phyloP scores from a whole-genome alignment of 352 stramenopile species.

The Globisporangium parvum region DNA sequence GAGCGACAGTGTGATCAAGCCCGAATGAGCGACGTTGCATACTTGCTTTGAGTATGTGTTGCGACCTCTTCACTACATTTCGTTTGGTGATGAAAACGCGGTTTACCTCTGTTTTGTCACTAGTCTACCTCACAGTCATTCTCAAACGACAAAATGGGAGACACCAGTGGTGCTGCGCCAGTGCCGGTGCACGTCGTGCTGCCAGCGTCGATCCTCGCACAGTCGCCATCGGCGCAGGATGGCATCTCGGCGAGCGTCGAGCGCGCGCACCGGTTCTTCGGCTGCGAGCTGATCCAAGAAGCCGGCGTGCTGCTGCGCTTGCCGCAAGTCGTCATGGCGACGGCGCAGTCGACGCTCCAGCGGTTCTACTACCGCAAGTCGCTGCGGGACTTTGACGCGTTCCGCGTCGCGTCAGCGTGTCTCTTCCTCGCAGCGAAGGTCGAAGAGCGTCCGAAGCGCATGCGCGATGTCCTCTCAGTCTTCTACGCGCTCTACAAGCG shows the following conservation, averaged over 20 bases:
- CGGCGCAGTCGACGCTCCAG: slow-evolving; percentile 88
- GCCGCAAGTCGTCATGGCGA: slow-evolving; percentile 88
- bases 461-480: slow-evolving; percentile 80
- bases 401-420: slow-evolving; percentile 84
- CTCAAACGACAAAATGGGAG: not conserved
- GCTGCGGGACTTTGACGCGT: slow-evolving; percentile 83
- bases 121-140: not conserved
- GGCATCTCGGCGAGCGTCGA: slow-evolving; percentile 31
- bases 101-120: too few relatives aligned
- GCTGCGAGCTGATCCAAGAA: slow-evolving; percentile 89
- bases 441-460: slow-evolving; percentile 79
- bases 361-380: slow-evolving; percentile 89
- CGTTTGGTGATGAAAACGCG: too few relatives aligned
- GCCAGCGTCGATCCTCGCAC: slow-evolving; percentile 26
- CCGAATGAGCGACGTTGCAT: not conserved
- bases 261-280: slow-evolving; percentile 72
- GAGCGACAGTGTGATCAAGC: not conserved
- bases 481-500: slow-evolving; percentile 85
- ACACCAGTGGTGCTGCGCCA: not conserved
- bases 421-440: slow-evolving; percentile 88
- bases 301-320: slow-evolving; percentile 80
- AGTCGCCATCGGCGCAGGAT: slow-evolving; percentile 47
- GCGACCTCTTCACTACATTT: too few relatives aligned
- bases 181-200: slow-evolving; percentile 35
- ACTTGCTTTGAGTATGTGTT: not conserved